These are phyloP conservation scores for Xylaria cubensis DNA, from an alignment of 495 filamentous ascomycete species.

Conservation along the genomic window DNA sequence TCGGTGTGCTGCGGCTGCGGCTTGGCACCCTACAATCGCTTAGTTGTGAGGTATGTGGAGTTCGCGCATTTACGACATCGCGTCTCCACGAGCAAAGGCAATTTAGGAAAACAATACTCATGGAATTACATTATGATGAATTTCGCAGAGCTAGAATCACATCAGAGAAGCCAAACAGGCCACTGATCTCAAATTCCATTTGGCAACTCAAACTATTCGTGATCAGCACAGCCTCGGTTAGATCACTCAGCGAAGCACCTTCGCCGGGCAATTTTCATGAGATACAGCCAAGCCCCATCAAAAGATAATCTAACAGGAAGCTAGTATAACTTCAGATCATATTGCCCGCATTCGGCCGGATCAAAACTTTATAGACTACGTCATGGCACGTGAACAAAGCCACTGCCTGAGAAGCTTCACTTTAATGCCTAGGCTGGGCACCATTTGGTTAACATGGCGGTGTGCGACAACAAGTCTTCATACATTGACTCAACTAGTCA, in stretches of 20 bases:
- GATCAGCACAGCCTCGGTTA: not conserved
- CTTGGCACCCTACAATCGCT: not conserved
- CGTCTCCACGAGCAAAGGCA: not conserved
- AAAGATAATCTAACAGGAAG: not conserved
- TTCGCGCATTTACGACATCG: not conserved
- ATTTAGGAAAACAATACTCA: not conserved
- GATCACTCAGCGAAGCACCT: not conserved
- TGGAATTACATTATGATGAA: not conserved
- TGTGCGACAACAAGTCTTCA: not conserved
- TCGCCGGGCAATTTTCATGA: conserved; percentile 1
- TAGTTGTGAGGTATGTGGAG: not conserved
- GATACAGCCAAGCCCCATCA: not conserved
- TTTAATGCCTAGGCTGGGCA: not conserved
- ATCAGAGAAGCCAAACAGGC: not conserved
- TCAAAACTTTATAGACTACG: not conserved
- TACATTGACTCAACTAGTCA: not conserved
- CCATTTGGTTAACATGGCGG: not conserved
- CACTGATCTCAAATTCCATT: not conserved
- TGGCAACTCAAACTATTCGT: not conserved
- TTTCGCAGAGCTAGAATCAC: not conserved
- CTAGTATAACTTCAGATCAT: not conserved
- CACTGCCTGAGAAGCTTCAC: not conserved
- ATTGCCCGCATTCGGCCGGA: not conserved
- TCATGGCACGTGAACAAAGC: conserved; percentile 5
- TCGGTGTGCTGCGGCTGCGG: conserved; percentile 13